Base-by-base conservation (phyloP, 768 basidiomycete species). In the Sistotremastrum suecicum region DNA sequence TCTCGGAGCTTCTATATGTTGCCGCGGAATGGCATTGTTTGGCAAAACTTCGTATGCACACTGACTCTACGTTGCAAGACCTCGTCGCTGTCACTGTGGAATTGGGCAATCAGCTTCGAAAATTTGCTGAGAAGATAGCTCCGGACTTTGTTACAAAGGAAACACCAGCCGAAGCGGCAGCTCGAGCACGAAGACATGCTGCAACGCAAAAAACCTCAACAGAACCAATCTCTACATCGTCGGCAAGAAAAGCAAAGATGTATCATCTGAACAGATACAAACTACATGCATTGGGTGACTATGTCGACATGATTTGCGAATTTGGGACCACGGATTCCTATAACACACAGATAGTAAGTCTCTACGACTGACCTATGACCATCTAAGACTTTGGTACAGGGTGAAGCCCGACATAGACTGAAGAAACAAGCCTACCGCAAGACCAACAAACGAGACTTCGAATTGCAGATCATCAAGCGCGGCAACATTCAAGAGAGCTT, bases 251-350 rank as follows among this genome's bases (percentile, higher is more conserved):
- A 45, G 38, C 41, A 43, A 39, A 8, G 33, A 53, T 59, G 30
- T 49, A 39, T 3, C 57, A 60, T 37, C 34, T 65, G 0, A 10
- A 11, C 0, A 67, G 60, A 2, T 60, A 57, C 49, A 70, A 68
- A 37, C 34, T 54, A 0, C 64, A 66, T 50, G 51, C 59, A 0
- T 45, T 70, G 0, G 62, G 60, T 0, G 59, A 69, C 42, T 64
- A 66, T 38, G 46, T 55, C 0, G 20, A 38, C 0, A 39, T 43
- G 0, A 66, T 69, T 6, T 12, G 30, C 0, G 0, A 2, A 0
- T 60, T 54, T 37, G 64, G 69, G 0, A 63, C 63, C 1, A 61
- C 61, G 2, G 65, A 71, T 39, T 50, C 5, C 41, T 53, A 12
- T 43, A 32, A 54, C 4, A 56, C 52, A 0, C 50, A 52, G 11